Conservation (phyloP, 2,329 filamentous ascomycete genomes). For the Xylariaceae sp. region DNA sequence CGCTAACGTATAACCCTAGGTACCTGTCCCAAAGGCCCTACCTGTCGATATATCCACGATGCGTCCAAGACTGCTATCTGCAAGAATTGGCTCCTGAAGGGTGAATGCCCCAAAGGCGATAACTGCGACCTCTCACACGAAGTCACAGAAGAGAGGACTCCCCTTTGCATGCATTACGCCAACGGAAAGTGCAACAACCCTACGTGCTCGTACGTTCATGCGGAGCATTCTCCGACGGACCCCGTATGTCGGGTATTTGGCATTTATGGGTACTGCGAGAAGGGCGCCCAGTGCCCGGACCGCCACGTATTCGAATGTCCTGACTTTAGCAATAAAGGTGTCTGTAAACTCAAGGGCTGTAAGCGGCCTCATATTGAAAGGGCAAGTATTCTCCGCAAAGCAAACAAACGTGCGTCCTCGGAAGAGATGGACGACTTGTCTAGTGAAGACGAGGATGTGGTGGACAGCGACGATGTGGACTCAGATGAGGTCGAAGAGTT, state of each 20-base stretch:
- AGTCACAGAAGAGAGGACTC: conserved; percentile 80
- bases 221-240: conserved; percentile 76
- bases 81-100: conserved; percentile 83
- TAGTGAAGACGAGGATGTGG: conserved; percentile 75
- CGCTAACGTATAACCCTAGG: conserved; percentile 66
- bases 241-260: conserved; percentile 87
- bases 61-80: conserved; percentile 87
- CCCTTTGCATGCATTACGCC: conserved; percentile 88
- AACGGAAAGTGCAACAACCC: conserved; percentile 88
- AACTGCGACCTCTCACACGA: conserved; percentile 92
- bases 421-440: conserved; percentile 73
- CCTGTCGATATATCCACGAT: conserved; percentile 84
- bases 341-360: conserved; percentile 82
- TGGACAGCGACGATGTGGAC: conserved; percentile 79
- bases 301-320: conserved; percentile 94
- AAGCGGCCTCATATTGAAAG: conserved; percentile 87
- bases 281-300: conserved; percentile 77
- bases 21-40: conserved; percentile 81
- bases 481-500: conserved; percentile 77
- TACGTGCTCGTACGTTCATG: conserved; percentile 86
- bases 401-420: conserved; percentile 55
- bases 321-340: conserved; percentile 89
- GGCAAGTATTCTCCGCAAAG: conserved; percentile 78
- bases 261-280: conserved; percentile 85
- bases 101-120: conserved; percentile 77